These are phyloP conservation scores for Talaromyces ruber DNA, from an alignment of 495 filamentous ascomycete species.

Conservation along the genomic window DNA sequence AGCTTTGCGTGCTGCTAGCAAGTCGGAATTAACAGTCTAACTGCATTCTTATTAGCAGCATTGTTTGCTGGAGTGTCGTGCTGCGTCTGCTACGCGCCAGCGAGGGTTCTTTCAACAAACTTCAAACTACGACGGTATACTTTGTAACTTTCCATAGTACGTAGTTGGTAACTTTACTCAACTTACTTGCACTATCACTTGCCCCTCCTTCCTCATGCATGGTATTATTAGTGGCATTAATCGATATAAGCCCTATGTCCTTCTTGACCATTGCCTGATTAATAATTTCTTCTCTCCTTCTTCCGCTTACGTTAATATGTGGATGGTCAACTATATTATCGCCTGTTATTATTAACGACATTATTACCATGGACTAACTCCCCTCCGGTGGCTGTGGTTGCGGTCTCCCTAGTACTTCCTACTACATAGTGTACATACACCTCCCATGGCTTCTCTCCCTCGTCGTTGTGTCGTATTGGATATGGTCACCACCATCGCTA, in stretches of 20 bases:
- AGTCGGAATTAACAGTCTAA: neutral
- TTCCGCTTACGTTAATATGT: neutral
- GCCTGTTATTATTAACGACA: neutral
- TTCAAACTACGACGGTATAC: neutral
- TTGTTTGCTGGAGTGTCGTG: neutral
- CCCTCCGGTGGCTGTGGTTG: neutral
- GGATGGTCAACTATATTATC: neutral
- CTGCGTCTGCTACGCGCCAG: neutral
- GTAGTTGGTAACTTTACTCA: no score
- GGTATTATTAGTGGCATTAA: neutral
- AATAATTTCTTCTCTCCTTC: neutral
- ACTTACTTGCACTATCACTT: neutral
- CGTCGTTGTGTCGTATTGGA: neutral
- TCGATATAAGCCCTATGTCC: neutral
- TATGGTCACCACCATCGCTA: neutral
- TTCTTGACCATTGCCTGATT: neutral
- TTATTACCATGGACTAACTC: neutral
- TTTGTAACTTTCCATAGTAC: no score
- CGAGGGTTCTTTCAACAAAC: neutral
- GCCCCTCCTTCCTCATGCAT: neutral
- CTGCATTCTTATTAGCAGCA: neutral
- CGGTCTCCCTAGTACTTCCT: neutral
- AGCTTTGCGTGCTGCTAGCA: neutral
- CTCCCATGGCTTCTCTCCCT: neutral
- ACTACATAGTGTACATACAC: neutral